phyloP scores from a whole-genome alignment of 1,139 yeast species.

The Yamadazyma diospyri region DNA sequence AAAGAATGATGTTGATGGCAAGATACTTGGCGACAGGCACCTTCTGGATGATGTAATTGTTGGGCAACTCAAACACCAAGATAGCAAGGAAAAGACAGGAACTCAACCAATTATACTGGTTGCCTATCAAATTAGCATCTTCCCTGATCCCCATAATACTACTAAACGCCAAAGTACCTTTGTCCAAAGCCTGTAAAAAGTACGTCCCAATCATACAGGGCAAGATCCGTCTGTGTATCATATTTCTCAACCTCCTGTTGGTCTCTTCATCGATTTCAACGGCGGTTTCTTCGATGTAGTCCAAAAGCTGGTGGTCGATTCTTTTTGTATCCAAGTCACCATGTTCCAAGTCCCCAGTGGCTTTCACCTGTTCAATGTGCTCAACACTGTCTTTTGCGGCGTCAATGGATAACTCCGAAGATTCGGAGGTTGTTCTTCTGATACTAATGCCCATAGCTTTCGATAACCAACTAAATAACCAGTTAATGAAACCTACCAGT shows the following conservation, averaged over 20 bases:
- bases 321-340: conserved; percentile 11
- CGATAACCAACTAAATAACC: too few species aligned
- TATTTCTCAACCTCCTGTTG: conserved; percentile 16
- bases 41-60: conserved; percentile 34
- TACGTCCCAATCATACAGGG: conserved; percentile 39
- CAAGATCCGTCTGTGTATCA: conserved; percentile 23
- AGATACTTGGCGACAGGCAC: conserved; percentile 37
- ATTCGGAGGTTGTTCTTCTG: too few species aligned
- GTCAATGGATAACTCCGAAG: conserved; percentile 1
- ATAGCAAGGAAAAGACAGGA: conserved; percentile 45
- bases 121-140: conserved; percentile 22
- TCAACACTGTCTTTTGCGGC: conserved; percentile 5
- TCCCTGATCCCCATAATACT: conserved; percentile 50
- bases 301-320: conserved; percentile 19
- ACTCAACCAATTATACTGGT: conserved; percentile 39
- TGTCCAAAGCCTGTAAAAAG: conserved; percentile 44
- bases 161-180: conserved; percentile 42
- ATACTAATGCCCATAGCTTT: too few species aligned
- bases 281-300: conserved; percentile 19
- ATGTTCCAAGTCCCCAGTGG: conserved; percentile 7
- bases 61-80: conserved; percentile 45
- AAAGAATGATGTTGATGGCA: conserved; percentile 30
- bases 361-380: conserved; percentile 14
- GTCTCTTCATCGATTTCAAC: conserved; percentile 22
- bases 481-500: too few species aligned